Evolutionary conservation across 139 green algal genomes (phyloP).

Genomic region (Tetradesmus lagerheimii): DNA sequence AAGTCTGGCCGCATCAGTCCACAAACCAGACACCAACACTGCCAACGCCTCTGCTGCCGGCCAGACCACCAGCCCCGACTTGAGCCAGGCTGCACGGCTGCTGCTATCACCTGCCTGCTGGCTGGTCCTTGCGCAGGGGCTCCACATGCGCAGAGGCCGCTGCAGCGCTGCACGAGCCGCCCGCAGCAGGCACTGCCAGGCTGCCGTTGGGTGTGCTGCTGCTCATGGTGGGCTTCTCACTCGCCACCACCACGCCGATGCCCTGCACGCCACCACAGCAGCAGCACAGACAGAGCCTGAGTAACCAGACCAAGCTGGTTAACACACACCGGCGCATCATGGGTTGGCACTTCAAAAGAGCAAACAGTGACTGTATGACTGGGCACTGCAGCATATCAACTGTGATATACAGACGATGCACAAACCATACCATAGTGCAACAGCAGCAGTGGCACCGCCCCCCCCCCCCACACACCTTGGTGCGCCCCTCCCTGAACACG

Average conservation of each 20-base stretch:
- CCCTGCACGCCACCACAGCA: conserved; percentile 31
- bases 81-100: background rate
- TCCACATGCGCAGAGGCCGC: background rate
- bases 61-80: background rate
- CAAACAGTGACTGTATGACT: too few relatives aligned
- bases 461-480: conserved; percentile 86
- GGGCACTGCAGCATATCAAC: too few relatives aligned
- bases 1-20: too few relatives aligned
- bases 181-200: background rate
- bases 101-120: conserved; percentile 16
- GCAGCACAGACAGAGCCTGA: too few relatives aligned
- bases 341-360: too few relatives aligned
- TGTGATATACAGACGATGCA: too few relatives aligned
- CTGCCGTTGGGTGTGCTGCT: conserved; percentile 18
- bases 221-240: conserved; percentile 42
- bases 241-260: conserved; percentile 86
- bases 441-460: background rate
- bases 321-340: too few relatives aligned
- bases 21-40: too few relatives aligned
- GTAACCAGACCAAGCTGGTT: too few relatives aligned
- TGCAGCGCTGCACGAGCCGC: background rate
- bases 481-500: conserved; percentile 94
- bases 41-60: too few relatives aligned
- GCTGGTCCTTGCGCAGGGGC: background rate
- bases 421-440: background rate